Base-by-base conservation (phyloP, 495 filamentous ascomycete species). In the Penicillium odoratum region DNA sequence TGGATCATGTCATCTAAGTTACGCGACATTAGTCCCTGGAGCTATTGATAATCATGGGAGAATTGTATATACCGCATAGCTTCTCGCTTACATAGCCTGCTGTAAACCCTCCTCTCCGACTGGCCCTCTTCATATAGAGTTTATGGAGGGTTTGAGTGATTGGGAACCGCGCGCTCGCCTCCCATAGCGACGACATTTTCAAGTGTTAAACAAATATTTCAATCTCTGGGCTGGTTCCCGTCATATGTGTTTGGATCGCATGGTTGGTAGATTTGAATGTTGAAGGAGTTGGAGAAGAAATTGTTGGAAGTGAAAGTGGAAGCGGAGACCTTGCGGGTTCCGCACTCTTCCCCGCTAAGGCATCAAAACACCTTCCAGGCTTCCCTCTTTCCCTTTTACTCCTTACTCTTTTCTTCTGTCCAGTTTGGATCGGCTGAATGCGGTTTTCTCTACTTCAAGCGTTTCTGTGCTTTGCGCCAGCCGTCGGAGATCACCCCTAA, bases 41-140 rank as follows among this genome's bases (percentile, higher is more conserved):
- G 10, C 15, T 26, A 26, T 3, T 5, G 11, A 29, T 5, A 47
- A 25, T 47, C 15, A 29, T 38, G 6, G 15, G 26, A 29, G 9
- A 36, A 38, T 5, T 36, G 7, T 51, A n/a, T 1, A 29, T 71
- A 88, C 86, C 82, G 62, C 87, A 87, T 54, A 92, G 72, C 18
- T 73, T 47, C 21, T 85, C 77, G 71, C 77, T 83, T 49, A 86
- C 78, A 54, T 91, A 70, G 48, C 85, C 58, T 7, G 66, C 26
- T 48, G 61, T 59, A 13, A 28, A 1, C 3, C 26, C 9, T 0
- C 11, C n/a, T 30, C 45, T 51, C 36, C 55, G 51, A 25, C 36
- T 65, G 1, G 42, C 25, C 6, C 31, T 48, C 5, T 6, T 36
- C 3, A 8, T 26, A n/a, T 64, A 44, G 21, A 28, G 9, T 7